Percentiles rank a stretch among this genome's conserved stretches.
These are phyloP conservation scores for Penicillium lividum DNA, from an alignment of 495 filamentous ascomycete genomes.

Conservation along the genomic window DNA sequence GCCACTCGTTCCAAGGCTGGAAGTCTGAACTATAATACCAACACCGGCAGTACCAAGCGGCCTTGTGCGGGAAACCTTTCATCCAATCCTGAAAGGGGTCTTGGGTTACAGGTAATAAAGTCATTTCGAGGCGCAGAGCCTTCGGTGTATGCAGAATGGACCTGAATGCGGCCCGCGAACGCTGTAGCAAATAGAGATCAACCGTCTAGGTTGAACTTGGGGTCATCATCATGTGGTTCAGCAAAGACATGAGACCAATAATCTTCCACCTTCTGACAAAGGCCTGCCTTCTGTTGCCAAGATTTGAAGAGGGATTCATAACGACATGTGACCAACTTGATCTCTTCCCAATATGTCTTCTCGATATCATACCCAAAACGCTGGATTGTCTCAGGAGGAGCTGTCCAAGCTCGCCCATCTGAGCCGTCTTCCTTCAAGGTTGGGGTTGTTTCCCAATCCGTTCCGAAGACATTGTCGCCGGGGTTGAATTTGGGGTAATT, in stretches of 20 bases:
- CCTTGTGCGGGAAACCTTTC: not conserved
- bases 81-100: not conserved
- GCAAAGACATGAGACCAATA: conserved; percentile 48
- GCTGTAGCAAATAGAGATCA: conserved; percentile 11
- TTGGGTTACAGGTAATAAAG: not conserved
- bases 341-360: conserved; percentile 53
- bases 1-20: not conserved
- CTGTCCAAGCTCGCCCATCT: conserved; percentile 44
- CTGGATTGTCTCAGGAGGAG: conserved; percentile 35
- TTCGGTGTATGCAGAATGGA: not conserved
- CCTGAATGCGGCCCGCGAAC: not conserved
- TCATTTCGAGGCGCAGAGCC: not conserved
- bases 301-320: conserved; percentile 40
- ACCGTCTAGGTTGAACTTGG: conserved; percentile 32
- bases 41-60: not conserved
- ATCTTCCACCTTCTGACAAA: conserved; percentile 39
- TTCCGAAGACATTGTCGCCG: conserved; percentile 43
- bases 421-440: conserved; percentile 40
- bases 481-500: conserved; percentile 59
- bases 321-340: conserved; percentile 50
- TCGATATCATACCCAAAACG: conserved; percentile 55
- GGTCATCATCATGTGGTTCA: conserved; percentile 38
- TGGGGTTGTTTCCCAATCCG: conserved; percentile 41
- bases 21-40: not conserved
- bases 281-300: conserved; percentile 38